Percentiles rank a stretch among this genome's conserved stretches.
Evolutionary conservation across 352 stramenopile genomes (phyloP).

Genomic region (Phytophthora nicotianae): DNA sequence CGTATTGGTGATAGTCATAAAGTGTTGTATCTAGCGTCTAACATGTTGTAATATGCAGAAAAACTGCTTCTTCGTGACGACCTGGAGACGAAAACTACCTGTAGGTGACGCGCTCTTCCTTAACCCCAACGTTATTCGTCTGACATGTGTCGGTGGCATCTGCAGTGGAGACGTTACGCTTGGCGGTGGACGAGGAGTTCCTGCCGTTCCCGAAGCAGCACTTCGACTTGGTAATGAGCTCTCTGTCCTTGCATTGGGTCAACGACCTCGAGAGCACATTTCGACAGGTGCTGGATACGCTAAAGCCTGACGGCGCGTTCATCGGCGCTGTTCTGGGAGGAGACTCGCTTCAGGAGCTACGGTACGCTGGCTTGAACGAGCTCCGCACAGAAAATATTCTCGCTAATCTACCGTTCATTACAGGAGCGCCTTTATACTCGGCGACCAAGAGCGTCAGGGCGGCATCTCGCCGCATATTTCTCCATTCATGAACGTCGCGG

Average conservation of each 20-base stretch:
- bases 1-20: neutral
- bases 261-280: conserved; percentile 95
- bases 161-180: conserved; percentile 73
- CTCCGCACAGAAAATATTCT: conserved; percentile 3
- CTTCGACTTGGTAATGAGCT: conserved; percentile 97
- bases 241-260: conserved; percentile 95
- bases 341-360: conserved; percentile 95
- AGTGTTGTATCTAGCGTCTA: neutral
- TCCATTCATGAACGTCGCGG: conserved; percentile 95
- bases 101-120: conserved; percentile 16
- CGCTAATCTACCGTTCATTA: conserved; percentile 1
- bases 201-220: conserved; percentile 94
- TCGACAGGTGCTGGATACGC: conserved; percentile 67
- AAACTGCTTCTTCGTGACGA: conserved; percentile 76
- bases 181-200: conserved; percentile 92
- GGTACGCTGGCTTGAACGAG: conserved; percentile 37
- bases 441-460: conserved; percentile 94
- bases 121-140: neutral
- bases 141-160: neutral
- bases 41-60: conserved; percentile 37
- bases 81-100: conserved; percentile 26
- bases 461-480: conserved; percentile 95
- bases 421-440: conserved; percentile 93
- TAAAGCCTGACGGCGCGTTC: conserved; percentile 98
- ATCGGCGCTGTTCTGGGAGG: conserved; percentile 96